Conservation (phyloP, 2,329 filamentous ascomycete genomes). For the Leptographium galeiforme region DNA sequence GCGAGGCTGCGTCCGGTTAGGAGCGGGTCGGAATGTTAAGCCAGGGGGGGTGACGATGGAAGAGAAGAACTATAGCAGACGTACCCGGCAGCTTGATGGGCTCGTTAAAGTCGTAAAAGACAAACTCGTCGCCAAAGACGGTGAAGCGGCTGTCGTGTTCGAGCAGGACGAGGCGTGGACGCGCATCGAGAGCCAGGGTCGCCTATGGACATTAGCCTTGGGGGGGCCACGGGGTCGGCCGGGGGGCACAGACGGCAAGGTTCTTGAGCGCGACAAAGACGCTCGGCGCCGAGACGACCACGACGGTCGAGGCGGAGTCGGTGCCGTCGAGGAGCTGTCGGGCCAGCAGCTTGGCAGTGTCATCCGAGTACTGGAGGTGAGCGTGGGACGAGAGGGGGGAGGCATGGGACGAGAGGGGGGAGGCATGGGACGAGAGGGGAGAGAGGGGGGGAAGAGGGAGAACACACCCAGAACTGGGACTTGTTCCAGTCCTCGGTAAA, state of each 20-base stretch:
- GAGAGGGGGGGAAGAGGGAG: not conserved
- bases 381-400: not conserved
- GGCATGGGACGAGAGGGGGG: not conserved
- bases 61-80: conserved; percentile 6
- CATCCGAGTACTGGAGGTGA: conserved; percentile 48
- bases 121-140: conserved; percentile 56
- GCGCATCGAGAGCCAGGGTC: not conserved
- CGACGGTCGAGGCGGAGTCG: conserved; percentile 41
- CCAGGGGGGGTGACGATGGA: not conserved
- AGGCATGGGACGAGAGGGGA: not conserved
- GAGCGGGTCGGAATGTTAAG: not conserved
- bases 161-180: conserved; percentile 50
- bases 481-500: conserved; percentile 76
- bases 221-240: not conserved
- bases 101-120: conserved; percentile 59
- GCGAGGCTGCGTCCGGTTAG: conserved; percentile 3
- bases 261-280: conserved; percentile 68
- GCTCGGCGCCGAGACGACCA: conserved; percentile 61
- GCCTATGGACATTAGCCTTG: not conserved
- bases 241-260: conserved; percentile 9
- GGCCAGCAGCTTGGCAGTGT: conserved; percentile 53
- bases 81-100: conserved; percentile 51
- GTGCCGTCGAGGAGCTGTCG: conserved; percentile 50
- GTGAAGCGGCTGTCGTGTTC: conserved; percentile 64
- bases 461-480: conserved; percentile 65